Conservation (phyloP, 768 basidiomycete species). For the Gyrodon lividus region DNA sequence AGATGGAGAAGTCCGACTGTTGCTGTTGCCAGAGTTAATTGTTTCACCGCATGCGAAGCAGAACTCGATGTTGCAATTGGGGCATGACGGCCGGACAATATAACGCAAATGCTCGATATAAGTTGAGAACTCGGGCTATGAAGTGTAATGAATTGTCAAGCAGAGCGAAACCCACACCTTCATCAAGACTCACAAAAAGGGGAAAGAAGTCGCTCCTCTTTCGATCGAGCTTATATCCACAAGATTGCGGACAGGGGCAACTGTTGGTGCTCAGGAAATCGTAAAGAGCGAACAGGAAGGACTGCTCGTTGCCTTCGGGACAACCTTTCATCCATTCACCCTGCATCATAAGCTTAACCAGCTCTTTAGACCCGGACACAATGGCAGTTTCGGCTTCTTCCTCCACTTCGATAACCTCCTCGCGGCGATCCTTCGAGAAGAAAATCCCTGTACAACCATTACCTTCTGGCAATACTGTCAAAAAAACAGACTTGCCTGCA, state of each 20-base stretch:
- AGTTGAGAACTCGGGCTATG: slow-evolving; percentile 66
- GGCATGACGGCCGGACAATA: slow-evolving; percentile 61
- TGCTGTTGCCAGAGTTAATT: slow-evolving; percentile 45
- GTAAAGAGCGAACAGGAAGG: slow-evolving; percentile 83
- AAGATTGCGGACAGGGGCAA: slow-evolving; percentile 73
- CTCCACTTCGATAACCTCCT: slow-evolving; percentile 90
- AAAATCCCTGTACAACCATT: slow-evolving; percentile 63
- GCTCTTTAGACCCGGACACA: slow-evolving; percentile 44
- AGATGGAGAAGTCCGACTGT: slow-evolving; percentile 41
- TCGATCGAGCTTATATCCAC: slow-evolving; percentile 60
- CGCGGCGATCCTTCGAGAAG: slow-evolving; percentile 91
- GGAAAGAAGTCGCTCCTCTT: slow-evolving; percentile 80
- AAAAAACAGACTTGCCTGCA: slow-evolving; percentile 52
- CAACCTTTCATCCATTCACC: slow-evolving; percentile 98
- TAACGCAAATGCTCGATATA: slow-evolving; percentile 66
- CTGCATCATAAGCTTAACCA: slow-evolving; percentile 72
- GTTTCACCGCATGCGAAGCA: slow-evolving; percentile 80
- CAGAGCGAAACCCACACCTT: background rate
- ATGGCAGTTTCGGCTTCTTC: slow-evolving; percentile 62
- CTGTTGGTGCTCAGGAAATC: slow-evolving; percentile 62
- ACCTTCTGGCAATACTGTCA: slow-evolving; percentile 1
- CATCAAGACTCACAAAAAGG: slow-evolving; percentile 61
- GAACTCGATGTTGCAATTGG: slow-evolving; percentile 55
- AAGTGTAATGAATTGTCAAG: slow-evolving; percentile 10
- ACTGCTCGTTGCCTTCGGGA: slow-evolving; percentile 90